A percentile compares a stretch with the other conserved stretches of the same genome.
Evolutionary conservation across 495 filamentous ascomycete species (phyloP).

Genomic region (Penicillium silybi): DNA sequence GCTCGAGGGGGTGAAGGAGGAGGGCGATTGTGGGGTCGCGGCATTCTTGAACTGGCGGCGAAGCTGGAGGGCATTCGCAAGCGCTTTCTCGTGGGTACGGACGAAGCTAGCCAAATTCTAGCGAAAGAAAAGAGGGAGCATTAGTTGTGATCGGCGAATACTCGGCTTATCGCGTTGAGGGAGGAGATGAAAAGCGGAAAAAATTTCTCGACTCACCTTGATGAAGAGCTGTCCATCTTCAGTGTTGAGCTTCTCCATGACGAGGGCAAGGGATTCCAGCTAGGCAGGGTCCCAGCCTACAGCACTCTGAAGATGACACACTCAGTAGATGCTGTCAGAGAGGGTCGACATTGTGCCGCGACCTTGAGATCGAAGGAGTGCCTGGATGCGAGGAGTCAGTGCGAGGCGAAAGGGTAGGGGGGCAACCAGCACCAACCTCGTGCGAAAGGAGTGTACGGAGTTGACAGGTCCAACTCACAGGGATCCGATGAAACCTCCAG

Average conservation of each 20-base stretch:
- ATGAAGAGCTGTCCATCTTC: constrained; percentile 90
- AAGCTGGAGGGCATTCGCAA: constrained; percentile 91
- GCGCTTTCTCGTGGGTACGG: constrained; percentile 92
- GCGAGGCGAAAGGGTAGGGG: not conserved
- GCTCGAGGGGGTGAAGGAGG: constrained; percentile 32
- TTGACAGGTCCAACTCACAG: constrained; percentile 4
- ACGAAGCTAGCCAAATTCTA: constrained; percentile 94
- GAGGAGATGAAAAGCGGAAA: not conserved
- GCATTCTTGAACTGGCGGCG: constrained; percentile 65
- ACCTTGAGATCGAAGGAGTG: constrained; percentile 21
- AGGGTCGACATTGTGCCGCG: constrained; percentile 40
- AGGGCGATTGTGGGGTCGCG: constrained; percentile 41
- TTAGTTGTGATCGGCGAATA: not conserved
- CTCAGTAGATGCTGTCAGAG: constrained; percentile 34
- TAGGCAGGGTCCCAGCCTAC: constrained; percentile 22
- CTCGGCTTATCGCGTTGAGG: not conserved
- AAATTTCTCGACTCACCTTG: constrained; percentile 53
- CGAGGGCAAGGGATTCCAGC: constrained; percentile 24
- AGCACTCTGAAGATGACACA: constrained; percentile 37
- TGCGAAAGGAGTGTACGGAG: constrained; percentile 10
- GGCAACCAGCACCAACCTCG: not conserved
- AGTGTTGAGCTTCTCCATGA: constrained; percentile 53
- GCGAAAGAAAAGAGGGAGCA: not conserved
- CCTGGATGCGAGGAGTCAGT: constrained; percentile 16
- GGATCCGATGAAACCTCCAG: not conserved